Evolutionary conservation across 75 land plant species (phyloP).

Genomic region (Cunninghamia lanceolata): DNA sequence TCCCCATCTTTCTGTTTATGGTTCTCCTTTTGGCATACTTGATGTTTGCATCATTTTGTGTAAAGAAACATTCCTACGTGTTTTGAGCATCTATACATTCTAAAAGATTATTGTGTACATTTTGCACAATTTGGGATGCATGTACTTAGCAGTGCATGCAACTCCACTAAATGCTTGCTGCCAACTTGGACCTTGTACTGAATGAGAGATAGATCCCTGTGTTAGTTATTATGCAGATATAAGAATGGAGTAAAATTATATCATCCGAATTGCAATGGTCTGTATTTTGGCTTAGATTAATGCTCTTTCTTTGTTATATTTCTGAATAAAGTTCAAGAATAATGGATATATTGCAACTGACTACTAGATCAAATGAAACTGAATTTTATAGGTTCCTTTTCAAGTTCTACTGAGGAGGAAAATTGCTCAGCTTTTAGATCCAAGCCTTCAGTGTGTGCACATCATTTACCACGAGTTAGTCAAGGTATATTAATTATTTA

Average conservation of each 20-base stretch:
- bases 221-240: not conserved
- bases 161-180: not conserved
- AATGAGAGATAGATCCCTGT: not conserved
- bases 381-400: conserved; percentile 71
- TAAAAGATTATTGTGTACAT: not conserved
- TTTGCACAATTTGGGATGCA: not conserved
- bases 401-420: conserved; percentile 81
- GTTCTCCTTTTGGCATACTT: not conserved
- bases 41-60: not conserved
- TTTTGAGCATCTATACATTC: not conserved
- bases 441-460: conserved; percentile 92
- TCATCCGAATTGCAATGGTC: not conserved
- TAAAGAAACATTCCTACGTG: not conserved
- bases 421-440: conserved; percentile 84
- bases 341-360: not conserved
- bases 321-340: not conserved
- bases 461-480: conserved; percentile 89
- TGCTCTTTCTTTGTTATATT: not conserved
- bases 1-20: not conserved
- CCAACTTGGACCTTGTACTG: not conserved
- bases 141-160: not conserved
- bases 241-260: not conserved
- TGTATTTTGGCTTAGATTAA: not conserved
- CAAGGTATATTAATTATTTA: conserved; percentile 40
- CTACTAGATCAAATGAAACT: not conserved